Percentiles rank a stretch among this genome's conserved stretches.
phyloP scores from a whole-genome alignment of 331 rosid species.

The Pyracantha coccinea region DNA sequence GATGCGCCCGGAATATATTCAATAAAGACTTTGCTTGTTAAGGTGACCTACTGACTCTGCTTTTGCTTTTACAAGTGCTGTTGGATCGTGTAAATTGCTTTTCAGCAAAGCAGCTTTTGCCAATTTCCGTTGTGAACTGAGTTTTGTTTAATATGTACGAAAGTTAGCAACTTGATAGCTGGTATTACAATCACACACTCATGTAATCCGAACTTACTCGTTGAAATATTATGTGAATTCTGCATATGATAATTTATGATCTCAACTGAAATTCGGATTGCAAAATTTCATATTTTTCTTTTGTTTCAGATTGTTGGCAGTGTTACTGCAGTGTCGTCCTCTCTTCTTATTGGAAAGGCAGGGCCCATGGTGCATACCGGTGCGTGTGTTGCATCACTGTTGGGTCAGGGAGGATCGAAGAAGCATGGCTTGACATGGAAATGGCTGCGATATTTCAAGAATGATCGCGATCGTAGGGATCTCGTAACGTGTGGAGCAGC shows the following conservation, averaged over 20 bases:
- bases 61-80: neutral
- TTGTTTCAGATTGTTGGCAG: slow-evolving; percentile 79
- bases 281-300: neutral
- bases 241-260: neutral
- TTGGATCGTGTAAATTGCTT: neutral
- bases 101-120: neutral
- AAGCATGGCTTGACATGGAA: slow-evolving; percentile 63
- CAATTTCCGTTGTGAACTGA: neutral
- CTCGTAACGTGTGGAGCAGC: slow-evolving; percentile 85
- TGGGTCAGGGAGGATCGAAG: slow-evolving; percentile 84
- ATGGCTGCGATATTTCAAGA: slow-evolving; percentile 72
- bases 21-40: slow-evolving; percentile 53
- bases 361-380: slow-evolving; percentile 99
- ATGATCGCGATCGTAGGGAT: slow-evolving; percentile 86
- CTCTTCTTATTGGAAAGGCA: slow-evolving; percentile 84
- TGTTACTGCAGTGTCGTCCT: slow-evolving; percentile 80
- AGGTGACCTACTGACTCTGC: slow-evolving; percentile 35
- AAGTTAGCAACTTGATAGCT: neutral
- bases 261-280: neutral
- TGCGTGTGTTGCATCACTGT: slow-evolving; percentile 83
- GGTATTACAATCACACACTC: too few relatives aligned
- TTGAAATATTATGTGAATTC: neutral
- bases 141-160: neutral
- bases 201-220: neutral
- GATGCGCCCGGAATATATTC: slow-evolving; percentile 83